Percentiles rank a stretch among this genome's conserved stretches.
These are phyloP conservation scores for Immersiporthe knoxdaviesiana DNA, from an alignment of 2,329 filamentous ascomycete species.

Conservation along the genomic window DNA sequence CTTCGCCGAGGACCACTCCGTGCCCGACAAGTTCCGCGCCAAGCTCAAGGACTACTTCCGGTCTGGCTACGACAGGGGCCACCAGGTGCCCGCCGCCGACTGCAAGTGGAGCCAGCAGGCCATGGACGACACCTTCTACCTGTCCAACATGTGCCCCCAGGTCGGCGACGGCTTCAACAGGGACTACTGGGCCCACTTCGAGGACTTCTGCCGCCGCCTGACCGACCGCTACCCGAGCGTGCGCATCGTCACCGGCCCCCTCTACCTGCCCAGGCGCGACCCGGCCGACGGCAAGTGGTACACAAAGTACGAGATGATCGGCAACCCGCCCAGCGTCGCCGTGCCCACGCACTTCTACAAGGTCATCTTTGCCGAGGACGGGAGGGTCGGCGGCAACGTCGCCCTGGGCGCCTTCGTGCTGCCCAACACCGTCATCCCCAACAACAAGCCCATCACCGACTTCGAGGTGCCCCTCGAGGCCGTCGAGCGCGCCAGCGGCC, in stretches of 20 bases:
- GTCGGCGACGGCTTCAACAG: conserved; percentile 98
- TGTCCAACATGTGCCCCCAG: conserved; percentile 98
- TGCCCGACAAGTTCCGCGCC: conserved; percentile 87
- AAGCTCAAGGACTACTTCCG: conserved; percentile 93
- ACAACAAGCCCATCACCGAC: conserved; percentile 82
- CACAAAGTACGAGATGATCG: conserved; percentile 94
- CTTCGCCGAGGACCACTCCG: conserved; percentile 79
- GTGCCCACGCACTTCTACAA: conserved; percentile 99
- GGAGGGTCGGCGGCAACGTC: conserved; percentile 69
- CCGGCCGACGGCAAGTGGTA: conserved; percentile 89
- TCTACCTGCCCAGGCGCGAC: conserved; percentile 88
- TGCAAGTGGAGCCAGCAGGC: conserved; percentile 92
- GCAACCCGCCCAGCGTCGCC: conserved; percentile 87
- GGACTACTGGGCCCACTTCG: conserved; percentile 99
- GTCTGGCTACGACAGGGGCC: conserved; percentile 91
- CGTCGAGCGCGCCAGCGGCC: conserved; percentile 86
- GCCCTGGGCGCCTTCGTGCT: conserved; percentile 93
- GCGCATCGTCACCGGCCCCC: conserved; percentile 86
- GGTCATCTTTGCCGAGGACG: conserved; percentile 94
- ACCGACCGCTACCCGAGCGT: conserved; percentile 83
- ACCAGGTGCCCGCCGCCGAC: conserved; percentile 96
- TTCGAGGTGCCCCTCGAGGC: conserved; percentile 96
- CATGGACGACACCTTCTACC: conserved; percentile 92
- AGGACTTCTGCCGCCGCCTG: conserved; percentile 91
- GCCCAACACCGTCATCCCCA: conserved; percentile 87